Evolutionary conservation across 1,284 basidiomycete species (phyloP), one percentile per base, ranked within the genome.

Genomic region (Xerocomus nothofagi): DNA sequence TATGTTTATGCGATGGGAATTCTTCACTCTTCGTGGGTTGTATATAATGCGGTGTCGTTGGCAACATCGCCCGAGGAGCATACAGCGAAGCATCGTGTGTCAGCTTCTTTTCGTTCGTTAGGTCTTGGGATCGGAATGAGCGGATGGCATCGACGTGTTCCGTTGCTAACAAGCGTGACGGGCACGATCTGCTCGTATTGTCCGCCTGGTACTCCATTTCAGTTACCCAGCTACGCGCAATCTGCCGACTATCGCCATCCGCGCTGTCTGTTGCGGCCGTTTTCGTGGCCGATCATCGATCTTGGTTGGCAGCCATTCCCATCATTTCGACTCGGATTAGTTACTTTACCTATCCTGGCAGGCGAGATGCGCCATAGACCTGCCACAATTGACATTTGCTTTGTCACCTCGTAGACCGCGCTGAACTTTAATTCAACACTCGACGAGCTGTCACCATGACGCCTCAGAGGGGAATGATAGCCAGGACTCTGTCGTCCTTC

Each of bases 321-420:
- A 37, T 31, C 32, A 7, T 48, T n/a, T 26, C 15, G 29, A 30
- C 7, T 45, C 51, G 51, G 54, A 17, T 23, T 18, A 30, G 50
- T 43, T 51, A 26, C 39, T 39, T 18, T 41, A 31, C 44, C 48
- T 52, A 27, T 36, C 8, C 18, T 21, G 11, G 31, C 34, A 33
- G 26, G 20, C 12, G 26, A n/a, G 39, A 17, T 11, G 50, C 11
- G 24, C 21, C 37, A 17, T 17, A 8, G 27, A 20, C 20, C 11
- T 37, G 41, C 23, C 39, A 33, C 46, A 5, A 26, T 20, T 34
- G 51, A 44, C 36, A 23, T 29, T 47, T 55, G 56, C 56, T 39
- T 56, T 56, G 30, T 27, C 29, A 31, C 12, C 18, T 18, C 20
- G n/a, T 30, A 21, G 26, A 17, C 14, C 20, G 3, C 15, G 12